Conservation (phyloP, 2,329 filamentous ascomycete genomes). For the Bimuria novae-zelandiae region DNA sequence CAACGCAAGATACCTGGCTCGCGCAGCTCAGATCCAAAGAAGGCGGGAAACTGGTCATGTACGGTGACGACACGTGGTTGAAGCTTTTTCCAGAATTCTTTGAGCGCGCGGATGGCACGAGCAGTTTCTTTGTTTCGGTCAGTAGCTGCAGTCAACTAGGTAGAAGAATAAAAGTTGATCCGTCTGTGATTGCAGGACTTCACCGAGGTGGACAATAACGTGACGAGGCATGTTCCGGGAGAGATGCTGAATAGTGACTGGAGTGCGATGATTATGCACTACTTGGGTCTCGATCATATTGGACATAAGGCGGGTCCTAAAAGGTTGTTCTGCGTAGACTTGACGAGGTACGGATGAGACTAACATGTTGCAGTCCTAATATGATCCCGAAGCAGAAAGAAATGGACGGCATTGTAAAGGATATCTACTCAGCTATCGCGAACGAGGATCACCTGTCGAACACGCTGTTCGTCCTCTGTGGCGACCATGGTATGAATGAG, state of each 20-base stretch:
- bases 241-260: conserved; percentile 82
- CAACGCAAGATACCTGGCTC: conserved; percentile 92
- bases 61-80: conserved; percentile 97
- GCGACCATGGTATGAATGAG: conserved; percentile 99
- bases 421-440: conserved; percentile 78
- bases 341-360: background rate
- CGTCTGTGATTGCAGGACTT: conserved; percentile 70
- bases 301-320: conserved; percentile 92
- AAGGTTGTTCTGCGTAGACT: conserved; percentile 57
- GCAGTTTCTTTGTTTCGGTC: conserved; percentile 97
- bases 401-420: conserved; percentile 82
- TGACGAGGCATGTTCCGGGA: conserved; percentile 82
- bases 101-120: conserved; percentile 85
- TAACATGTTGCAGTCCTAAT: conserved; percentile 64
- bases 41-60: conserved; percentile 82
- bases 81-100: conserved; percentile 94
- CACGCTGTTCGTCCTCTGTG: conserved; percentile 82
- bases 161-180: conserved; percentile 41
- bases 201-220: conserved; percentile 96
- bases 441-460: conserved; percentile 71
- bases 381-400: conserved; percentile 93
- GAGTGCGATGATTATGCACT: conserved; percentile 93
- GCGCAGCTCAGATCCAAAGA: conserved; percentile 77
- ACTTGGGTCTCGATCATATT: conserved; percentile 94
- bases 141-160: conserved; percentile 51